Percentiles rank a stretch among this genome's conserved stretches.
These are phyloP conservation scores for Pichia sorboxylosa DNA, from an alignment of 1,139 yeast genomes.

Conservation along the genomic window DNA sequence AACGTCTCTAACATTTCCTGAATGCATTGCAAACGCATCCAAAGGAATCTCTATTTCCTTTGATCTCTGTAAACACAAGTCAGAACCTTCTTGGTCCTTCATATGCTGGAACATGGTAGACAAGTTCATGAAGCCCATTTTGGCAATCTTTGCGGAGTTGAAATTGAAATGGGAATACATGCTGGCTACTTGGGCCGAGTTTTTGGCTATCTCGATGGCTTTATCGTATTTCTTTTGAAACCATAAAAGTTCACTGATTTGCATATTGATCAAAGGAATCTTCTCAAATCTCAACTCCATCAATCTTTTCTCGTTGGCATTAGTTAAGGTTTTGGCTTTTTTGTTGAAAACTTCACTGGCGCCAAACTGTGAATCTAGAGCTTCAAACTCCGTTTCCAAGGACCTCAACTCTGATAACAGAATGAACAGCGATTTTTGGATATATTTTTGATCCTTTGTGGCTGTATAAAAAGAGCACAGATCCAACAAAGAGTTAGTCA, in stretches of 20 bases:
- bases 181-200: conserved; percentile 29
- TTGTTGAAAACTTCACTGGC: conserved; percentile 11
- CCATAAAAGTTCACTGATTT: conserved; percentile 59
- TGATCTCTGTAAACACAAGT: conserved; percentile 20
- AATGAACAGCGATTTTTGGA: conserved; percentile 18
- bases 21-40: conserved; percentile 16
- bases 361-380: conserved; percentile 12
- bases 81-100: conserved; percentile 24
- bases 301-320: conserved; percentile 13
- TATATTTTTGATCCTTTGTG: conserved; percentile 12
- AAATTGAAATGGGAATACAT: conserved; percentile 24
- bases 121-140: conserved; percentile 27
- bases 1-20: conserved; percentile 20
- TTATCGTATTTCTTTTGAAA: conserved; percentile 38
- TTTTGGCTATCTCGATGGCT: conserved; percentile 57
- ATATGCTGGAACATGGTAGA: conserved; percentile 28
- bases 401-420: conserved; percentile 20
- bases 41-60: conserved; percentile 22
- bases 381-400: conserved; percentile 17
- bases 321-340: conserved; percentile 8
- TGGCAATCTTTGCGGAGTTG: conserved; percentile 31
- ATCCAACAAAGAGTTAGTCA: conserved; percentile 21
- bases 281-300: conserved; percentile 19
- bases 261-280: conserved; percentile 38
- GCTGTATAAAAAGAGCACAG: conserved; percentile 20